Percentiles rank a stretch among this genome's conserved stretches.
phyloP scores from a whole-genome alignment of 331 rosid genomes.

The Dryas integrifolia region DNA sequence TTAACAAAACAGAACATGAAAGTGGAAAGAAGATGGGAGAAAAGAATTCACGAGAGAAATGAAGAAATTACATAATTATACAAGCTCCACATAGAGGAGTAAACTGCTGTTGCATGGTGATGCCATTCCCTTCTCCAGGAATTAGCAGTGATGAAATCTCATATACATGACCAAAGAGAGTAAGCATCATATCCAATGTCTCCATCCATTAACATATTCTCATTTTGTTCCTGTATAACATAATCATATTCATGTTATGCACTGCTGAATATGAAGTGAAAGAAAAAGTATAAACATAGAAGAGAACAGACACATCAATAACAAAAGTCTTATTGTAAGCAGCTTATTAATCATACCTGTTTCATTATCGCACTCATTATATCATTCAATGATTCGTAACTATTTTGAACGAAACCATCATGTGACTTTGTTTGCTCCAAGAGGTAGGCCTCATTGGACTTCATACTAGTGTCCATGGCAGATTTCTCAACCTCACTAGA shows the following conservation, averaged over 20 bases:
- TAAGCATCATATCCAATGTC: constrained; percentile 58
- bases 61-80: constrained; percentile 36
- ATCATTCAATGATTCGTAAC: constrained; percentile 59
- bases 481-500: constrained; percentile 28
- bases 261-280: neutral
- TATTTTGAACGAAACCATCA: constrained; percentile 43
- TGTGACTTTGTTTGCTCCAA: constrained; percentile 45
- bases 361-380: constrained; percentile 55
- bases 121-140: constrained; percentile 31
- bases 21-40: constrained; percentile 1
- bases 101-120: neutral
- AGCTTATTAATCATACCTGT: constrained; percentile 51
- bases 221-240: constrained; percentile 62
- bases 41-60: constrained; percentile 28
- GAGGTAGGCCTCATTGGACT: constrained; percentile 35
- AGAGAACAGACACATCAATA: neutral
- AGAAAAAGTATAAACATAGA: neutral
- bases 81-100: constrained; percentile 30
- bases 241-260: neutral
- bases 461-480: constrained; percentile 31
- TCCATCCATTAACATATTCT: constrained; percentile 45
- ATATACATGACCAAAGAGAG: constrained; percentile 64
- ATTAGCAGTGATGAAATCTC: constrained; percentile 30
- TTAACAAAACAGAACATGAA: constrained; percentile 5
- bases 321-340: neutral